Evolutionary conservation across 345 rosid genomes (phyloP).

Genomic region (Streptanthus diversifolius): DNA sequence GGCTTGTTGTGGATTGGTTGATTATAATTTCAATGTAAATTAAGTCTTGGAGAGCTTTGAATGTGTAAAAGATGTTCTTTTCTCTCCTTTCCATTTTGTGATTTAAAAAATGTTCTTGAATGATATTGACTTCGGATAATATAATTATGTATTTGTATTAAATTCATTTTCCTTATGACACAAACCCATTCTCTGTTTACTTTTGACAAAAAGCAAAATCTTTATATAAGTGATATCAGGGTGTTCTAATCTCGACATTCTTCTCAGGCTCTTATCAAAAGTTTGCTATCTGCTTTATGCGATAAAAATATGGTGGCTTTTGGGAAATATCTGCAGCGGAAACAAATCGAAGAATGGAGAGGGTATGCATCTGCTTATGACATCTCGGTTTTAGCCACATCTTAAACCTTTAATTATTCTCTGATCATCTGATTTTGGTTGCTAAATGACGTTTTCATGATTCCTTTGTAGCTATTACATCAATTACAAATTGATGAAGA

Average conservation of each 20-base stretch:
- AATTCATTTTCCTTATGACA: constrained; percentile 14
- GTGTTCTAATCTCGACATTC: constrained; percentile 10
- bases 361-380: constrained; percentile 30
- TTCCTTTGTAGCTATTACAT: constrained; percentile 65
- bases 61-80: constrained; percentile 5
- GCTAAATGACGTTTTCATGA: constrained; percentile 1
- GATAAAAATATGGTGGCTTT: constrained; percentile 79
- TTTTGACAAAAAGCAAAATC: constrained; percentile 28
- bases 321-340: constrained; percentile 82
- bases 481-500: constrained; percentile 93
- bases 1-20: constrained; percentile 6
- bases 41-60: background rate
- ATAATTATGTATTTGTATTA: constrained; percentile 19
- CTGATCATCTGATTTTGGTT: constrained; percentile 7
- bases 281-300: constrained; percentile 4
- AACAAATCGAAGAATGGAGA: constrained; percentile 86
- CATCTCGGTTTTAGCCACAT: background rate
- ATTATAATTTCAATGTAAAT: background rate
- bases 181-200: constrained; percentile 25
- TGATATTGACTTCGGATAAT: constrained; percentile 27
- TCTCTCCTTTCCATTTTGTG: constrained; percentile 11
- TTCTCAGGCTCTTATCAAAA: constrained; percentile 18
- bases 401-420: background rate
- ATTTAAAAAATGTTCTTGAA: background rate
- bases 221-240: constrained; percentile 27